Percentiles rank a stretch among this genome's conserved stretches.
phyloP scores from a whole-genome alignment of 306 rosid species.

The Vigna nakashimae region DNA sequence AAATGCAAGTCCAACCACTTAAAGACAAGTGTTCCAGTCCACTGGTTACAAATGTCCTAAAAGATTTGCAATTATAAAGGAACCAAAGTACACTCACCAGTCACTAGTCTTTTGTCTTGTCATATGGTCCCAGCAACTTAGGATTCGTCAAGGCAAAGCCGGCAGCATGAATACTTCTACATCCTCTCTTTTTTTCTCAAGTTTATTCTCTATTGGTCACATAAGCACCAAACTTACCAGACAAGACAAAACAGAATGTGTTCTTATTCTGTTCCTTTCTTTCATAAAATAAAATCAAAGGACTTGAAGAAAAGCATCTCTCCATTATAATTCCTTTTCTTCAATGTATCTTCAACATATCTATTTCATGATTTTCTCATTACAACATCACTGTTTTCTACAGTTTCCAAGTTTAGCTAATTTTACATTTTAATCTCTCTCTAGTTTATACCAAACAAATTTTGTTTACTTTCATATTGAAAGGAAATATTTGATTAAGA shows the following conservation, averaged over 20 bases:
- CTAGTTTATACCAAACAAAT: not conserved
- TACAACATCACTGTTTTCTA: not conserved
- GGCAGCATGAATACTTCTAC: conserved; percentile 40
- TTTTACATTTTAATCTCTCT: conserved; percentile 8
- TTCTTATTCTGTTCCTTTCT: conserved; percentile 49
- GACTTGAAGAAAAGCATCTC: conserved; percentile 37
- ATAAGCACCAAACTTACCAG: conserved; percentile 45
- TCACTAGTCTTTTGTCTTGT: conserved; percentile 22
- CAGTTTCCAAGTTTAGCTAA: conserved; percentile 8
- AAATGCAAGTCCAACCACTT: conserved; percentile 16
- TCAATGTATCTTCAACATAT: conserved; percentile 30
- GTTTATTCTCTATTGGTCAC: conserved; percentile 46
- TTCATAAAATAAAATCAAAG: conserved; percentile 39
- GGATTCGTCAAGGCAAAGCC: conserved; percentile 47
- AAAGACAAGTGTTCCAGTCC: conserved; percentile 18
- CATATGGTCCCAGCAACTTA: conserved; percentile 43
- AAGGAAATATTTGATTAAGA: not conserved
- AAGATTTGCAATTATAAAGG: conserved; percentile 22
- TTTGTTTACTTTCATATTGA: not conserved
- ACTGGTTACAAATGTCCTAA: conserved; percentile 1
- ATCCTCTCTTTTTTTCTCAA: conserved; percentile 32
- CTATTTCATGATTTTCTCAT: conserved; percentile 18
- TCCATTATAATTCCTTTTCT: conserved; percentile 36
- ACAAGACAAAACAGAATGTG: conserved; percentile 48
- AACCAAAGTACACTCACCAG: conserved; percentile 29